phyloP scores from a whole-genome alignment of 257 asterid species.

The Ballota nigra region DNA sequence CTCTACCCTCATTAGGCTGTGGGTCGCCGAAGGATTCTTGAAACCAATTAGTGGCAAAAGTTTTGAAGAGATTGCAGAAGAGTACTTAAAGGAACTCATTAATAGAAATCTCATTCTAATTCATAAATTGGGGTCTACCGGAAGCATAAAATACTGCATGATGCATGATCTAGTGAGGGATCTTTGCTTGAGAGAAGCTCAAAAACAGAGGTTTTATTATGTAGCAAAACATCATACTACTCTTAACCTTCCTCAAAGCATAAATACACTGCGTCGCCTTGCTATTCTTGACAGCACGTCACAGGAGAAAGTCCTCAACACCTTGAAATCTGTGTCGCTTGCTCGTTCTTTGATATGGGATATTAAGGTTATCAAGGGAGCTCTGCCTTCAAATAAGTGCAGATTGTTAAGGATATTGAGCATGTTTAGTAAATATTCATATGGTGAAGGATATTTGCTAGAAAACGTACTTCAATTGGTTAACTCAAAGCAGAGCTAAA shows the following conservation, averaged over 20 bases:
- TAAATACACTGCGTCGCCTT: slow-evolving; percentile 7
- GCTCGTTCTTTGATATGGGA: slow-evolving; percentile 9
- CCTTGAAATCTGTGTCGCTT: neutral
- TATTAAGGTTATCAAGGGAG: too few relatives aligned
- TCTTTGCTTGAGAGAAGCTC: too few relatives aligned
- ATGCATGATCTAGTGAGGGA: slow-evolving; percentile 26
- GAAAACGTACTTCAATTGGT: neutral
- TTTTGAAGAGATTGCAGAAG: slow-evolving; percentile 13
- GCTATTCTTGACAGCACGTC: neutral
- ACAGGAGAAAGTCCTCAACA: neutral
- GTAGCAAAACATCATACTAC: neutral
- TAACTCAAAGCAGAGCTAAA: neutral
- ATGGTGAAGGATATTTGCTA: neutral
- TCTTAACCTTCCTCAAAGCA: neutral
- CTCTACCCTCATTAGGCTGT: neutral
- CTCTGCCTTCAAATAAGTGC: neutral
- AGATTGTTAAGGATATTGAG: neutral
- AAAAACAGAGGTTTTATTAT: too few relatives aligned
- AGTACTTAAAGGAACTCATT: neutral
- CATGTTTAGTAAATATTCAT: neutral
- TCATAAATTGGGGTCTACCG: neutral
- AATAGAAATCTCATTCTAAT: slow-evolving; percentile 17
- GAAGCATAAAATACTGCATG: neutral
- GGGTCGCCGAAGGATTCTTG: slow-evolving; percentile 24
- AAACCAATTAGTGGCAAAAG: neutral